Evolutionary conservation across 23 red algal species (phyloP).

Genomic region (Gracilaria domingensis): DNA sequence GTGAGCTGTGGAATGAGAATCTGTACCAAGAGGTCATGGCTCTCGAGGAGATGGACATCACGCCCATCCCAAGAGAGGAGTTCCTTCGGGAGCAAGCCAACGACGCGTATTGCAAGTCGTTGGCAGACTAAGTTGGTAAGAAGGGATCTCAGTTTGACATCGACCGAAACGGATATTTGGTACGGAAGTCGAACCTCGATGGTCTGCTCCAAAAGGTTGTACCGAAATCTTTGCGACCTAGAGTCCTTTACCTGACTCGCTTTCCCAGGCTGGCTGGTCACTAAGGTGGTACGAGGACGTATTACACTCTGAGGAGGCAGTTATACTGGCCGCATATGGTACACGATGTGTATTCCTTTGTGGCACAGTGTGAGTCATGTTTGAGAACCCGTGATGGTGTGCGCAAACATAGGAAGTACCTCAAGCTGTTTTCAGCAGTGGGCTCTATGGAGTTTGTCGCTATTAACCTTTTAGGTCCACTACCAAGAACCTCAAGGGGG

Average conservation of each 20-base stretch:
- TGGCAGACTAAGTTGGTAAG: slow-evolving; percentile 5
- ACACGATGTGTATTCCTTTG: slow-evolving; percentile 16
- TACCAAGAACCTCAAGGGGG: slow-evolving; percentile 12
- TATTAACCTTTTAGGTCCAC: slow-evolving; percentile 43
- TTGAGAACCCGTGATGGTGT: slow-evolving; percentile 5
- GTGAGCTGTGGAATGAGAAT: background rate
- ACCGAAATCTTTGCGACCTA: background rate
- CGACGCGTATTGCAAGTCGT: background rate
- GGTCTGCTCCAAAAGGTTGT: slow-evolving; percentile 33
- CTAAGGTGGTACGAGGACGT: slow-evolving; percentile 18
- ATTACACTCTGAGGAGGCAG: slow-evolving; percentile 41
- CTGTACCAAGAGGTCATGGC: background rate
- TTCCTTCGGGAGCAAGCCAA: slow-evolving; percentile 21
- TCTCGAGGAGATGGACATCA: slow-evolving; percentile 22
- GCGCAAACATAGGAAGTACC: slow-evolving; percentile 15
- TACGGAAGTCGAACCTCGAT: slow-evolving; percentile 1
- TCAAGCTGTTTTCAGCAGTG: slow-evolving; percentile 43
- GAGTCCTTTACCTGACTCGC: slow-evolving; percentile 18
- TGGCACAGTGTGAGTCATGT: slow-evolving; percentile 1
- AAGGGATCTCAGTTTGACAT: slow-evolving; percentile 22
- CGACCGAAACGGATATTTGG: background rate
- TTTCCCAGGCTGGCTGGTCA: slow-evolving; percentile 5
- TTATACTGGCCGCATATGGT: slow-evolving; percentile 64
- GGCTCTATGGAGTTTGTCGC: slow-evolving; percentile 39
- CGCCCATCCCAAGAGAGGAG: slow-evolving; percentile 5